Conservation (phyloP, 257 asterid species). For the Mentha longifolia region DNA sequence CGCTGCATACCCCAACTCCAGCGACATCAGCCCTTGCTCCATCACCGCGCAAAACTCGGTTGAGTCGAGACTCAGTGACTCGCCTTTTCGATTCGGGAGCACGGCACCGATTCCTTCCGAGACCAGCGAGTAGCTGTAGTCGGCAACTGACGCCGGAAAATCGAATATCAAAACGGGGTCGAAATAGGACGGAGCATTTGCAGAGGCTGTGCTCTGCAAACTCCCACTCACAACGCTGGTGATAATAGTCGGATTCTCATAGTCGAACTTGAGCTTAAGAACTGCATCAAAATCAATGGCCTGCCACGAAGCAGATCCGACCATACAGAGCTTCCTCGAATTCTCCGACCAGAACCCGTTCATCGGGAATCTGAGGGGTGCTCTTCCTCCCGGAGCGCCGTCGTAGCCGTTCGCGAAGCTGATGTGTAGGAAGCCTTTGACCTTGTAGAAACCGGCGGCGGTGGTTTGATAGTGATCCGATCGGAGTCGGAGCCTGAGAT, state of each 20-base stretch:
- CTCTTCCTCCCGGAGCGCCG: too few species aligned
- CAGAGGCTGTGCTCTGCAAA: conserved; percentile 43
- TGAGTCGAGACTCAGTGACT: conserved; percentile 36
- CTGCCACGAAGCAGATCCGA: conserved; percentile 44
- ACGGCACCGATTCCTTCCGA: neutral
- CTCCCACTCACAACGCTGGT: conserved; percentile 51
- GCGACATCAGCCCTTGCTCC: neutral
- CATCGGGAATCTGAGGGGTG: conserved; percentile 34
- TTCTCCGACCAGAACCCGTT: conserved; percentile 61
- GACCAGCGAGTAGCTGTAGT: conserved; percentile 50
- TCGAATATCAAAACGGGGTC: conserved; percentile 45
- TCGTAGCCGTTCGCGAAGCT: too few species aligned
- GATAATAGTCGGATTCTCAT: conserved; percentile 38
- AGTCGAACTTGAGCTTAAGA: conserved; percentile 44
- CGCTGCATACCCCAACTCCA: conserved; percentile 45
- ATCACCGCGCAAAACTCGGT: conserved; percentile 37
- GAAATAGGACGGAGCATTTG: conserved; percentile 32
- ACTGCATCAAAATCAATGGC: conserved; percentile 41
- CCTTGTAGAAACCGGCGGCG: conserved; percentile 40
- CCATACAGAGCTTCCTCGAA: conserved; percentile 64
- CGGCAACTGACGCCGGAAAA: conserved; percentile 28
- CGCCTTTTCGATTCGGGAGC: conserved; percentile 1
- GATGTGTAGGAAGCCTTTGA: conserved; percentile 40
- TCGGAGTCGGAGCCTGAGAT: conserved; percentile 30
- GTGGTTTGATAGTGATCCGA: conserved; percentile 37